Conservation (phyloP, 2,329 filamentous ascomycete genomes). For the Alternaria sp. region DNA sequence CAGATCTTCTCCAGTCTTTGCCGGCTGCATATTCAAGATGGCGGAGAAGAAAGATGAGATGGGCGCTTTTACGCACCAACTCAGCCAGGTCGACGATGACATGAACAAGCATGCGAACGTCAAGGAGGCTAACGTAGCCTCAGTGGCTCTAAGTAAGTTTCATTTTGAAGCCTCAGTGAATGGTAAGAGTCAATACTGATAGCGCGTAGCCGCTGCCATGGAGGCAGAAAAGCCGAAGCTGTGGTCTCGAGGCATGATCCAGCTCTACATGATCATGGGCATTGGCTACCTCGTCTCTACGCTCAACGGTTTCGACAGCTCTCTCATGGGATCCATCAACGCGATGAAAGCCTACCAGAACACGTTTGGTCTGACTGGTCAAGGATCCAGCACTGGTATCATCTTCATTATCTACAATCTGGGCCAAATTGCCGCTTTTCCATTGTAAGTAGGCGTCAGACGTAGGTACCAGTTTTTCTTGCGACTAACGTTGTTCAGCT, state of each 20-base stretch:
- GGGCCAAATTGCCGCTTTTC: conserved; percentile 61
- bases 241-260: conserved; percentile 41
- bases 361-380: conserved; percentile 59
- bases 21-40: conserved; percentile 17
- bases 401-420: conserved; percentile 58
- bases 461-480: not conserved
- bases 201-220: conserved; percentile 36
- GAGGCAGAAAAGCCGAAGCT: conserved; percentile 45
- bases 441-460: conserved; percentile 32
- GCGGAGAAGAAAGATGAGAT: conserved; percentile 31
- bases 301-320: conserved; percentile 48
- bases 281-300: conserved; percentile 47
- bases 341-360: conserved; percentile 61
- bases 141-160: conserved; percentile 39
- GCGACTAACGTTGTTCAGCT: conserved; percentile 14
- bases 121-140: conserved; percentile 41
- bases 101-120: conserved; percentile 30
- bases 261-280: conserved; percentile 46
- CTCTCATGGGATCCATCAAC: conserved; percentile 60
- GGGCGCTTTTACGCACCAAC: conserved; percentile 34
- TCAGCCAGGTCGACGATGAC: conserved; percentile 34
- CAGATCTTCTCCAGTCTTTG: not conserved
- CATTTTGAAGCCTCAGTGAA: not conserved
- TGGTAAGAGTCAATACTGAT: conserved; percentile 16
- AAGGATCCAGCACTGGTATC: conserved; percentile 59